A percentile compares a stretch with the other conserved stretches of the same genome.
phyloP scores from a whole-genome alignment of 306 rosid genomes.

The Malus sieversii region DNA sequence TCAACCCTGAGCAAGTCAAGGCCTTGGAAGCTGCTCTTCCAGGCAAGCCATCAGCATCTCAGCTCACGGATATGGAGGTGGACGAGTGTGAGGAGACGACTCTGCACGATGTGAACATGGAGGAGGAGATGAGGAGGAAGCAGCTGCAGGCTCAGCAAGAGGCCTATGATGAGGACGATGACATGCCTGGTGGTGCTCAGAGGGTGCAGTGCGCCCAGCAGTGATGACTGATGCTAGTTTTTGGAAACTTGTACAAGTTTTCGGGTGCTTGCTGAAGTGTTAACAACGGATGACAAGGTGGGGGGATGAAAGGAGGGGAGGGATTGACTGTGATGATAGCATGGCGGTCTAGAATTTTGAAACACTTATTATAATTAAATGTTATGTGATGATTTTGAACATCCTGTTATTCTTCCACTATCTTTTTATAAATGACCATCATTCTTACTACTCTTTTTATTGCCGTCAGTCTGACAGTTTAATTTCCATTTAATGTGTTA shows the following conservation, averaged over 20 bases:
- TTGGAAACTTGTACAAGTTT: neutral
- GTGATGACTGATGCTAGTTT: constrained; percentile 14
- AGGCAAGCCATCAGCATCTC: constrained; percentile 38
- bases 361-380: neutral
- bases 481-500: no score
- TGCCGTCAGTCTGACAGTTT: no score
- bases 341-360: neutral
- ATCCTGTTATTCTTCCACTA: neutral
- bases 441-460: neutral
- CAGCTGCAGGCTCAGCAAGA: constrained; percentile 48
- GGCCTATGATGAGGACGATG: constrained; percentile 80
- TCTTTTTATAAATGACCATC: neutral
- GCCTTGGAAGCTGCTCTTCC: constrained; percentile 66
- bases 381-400: neutral
- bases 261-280: neutral
- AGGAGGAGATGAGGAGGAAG: constrained; percentile 78
- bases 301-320: neutral
- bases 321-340: neutral
- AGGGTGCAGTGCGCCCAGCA: constrained; percentile 91
- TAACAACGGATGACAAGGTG: neutral
- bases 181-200: constrained; percentile 81
- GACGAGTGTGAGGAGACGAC: constrained; percentile 96
- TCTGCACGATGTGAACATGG: constrained; percentile 75
- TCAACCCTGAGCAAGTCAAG: constrained; percentile 52
- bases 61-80: constrained; percentile 74